phyloP scores from a whole-genome alignment of 208 protist species.

The Porcisia deanei region DNA sequence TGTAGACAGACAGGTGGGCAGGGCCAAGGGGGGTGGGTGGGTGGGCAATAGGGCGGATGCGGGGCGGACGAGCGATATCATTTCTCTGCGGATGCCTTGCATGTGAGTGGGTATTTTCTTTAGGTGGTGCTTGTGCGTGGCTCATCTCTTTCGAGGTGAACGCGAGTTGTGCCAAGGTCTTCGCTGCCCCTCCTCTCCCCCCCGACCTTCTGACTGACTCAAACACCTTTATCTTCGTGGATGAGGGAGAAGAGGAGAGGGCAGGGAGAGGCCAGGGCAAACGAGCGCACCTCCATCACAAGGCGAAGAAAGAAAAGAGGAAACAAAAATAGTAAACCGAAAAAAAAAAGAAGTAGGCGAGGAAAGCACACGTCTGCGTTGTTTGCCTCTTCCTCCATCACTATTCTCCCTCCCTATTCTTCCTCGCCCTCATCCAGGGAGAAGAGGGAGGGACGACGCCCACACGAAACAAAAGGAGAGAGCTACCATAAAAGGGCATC shows the following conservation, averaged over 20 bases:
- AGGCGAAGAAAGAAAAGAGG: not conserved
- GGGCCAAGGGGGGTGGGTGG: not conserved
- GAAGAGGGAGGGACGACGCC: not conserved
- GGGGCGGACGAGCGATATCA: not conserved
- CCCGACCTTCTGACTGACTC: not conserved
- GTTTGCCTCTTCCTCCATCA: not conserved
- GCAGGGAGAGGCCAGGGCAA: not conserved
- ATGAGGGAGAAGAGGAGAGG: not conserved
- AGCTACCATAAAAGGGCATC: not conserved
- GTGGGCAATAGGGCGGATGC: not conserved
- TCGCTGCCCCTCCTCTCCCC: not conserved
- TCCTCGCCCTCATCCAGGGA: not conserved
- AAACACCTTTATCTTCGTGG: too few relatives aligned
- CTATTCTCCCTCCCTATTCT: not conserved
- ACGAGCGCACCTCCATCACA: not conserved
- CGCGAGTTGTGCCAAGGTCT: not conserved
- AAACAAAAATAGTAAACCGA: not conserved
- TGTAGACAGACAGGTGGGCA: not conserved
- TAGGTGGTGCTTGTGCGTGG: not conserved
- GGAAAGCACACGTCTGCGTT: not conserved
- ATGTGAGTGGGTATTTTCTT: not conserved
- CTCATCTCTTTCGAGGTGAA: not conserved
- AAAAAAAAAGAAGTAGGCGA: not conserved
- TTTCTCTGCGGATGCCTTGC: not conserved
- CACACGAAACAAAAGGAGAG: not conserved